phyloP scores from a whole-genome alignment of 2,329 filamentous ascomycete genomes.

The Zymoseptoria ardabiliae region DNA sequence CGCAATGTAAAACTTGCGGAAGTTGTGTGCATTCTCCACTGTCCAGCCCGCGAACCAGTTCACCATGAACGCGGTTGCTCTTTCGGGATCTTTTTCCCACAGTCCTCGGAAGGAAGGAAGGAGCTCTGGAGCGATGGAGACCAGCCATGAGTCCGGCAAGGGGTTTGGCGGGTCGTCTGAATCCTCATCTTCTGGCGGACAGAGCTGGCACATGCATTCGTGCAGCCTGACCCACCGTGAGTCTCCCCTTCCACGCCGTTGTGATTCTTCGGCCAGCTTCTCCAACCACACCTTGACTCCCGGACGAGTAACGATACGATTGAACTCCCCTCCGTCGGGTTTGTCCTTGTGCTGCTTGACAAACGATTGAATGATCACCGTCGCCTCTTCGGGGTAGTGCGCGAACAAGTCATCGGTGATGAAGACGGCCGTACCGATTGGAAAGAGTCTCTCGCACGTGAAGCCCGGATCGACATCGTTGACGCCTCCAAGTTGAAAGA shows the following conservation, averaged over 20 bases:
- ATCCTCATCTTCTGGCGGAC: slow-evolving; percentile 20
- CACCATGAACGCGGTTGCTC: slow-evolving; percentile 25
- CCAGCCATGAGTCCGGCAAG: slow-evolving; percentile 12
- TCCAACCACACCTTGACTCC: slow-evolving; percentile 24
- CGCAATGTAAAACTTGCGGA: slow-evolving; percentile 25
- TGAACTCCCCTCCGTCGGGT: slow-evolving; percentile 15
- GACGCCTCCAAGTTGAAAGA: slow-evolving; percentile 31
- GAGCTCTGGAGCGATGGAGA: slow-evolving; percentile 18
- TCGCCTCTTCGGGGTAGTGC: slow-evolving; percentile 31
- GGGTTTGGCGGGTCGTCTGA: slow-evolving; percentile 9
- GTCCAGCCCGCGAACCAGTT: slow-evolving; percentile 29
- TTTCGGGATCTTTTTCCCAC: slow-evolving; percentile 19
- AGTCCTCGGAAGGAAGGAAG: slow-evolving; percentile 18
- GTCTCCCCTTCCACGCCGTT: slow-evolving; percentile 8
- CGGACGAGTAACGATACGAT: slow-evolving; percentile 24
- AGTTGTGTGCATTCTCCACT: slow-evolving; percentile 16
- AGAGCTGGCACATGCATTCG: slow-evolving; percentile 20
- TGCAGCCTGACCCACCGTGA: slow-evolving; percentile 18
- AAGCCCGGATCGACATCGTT: slow-evolving; percentile 18
- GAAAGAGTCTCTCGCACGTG: slow-evolving; percentile 29
- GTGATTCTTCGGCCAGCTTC: slow-evolving; percentile 8
- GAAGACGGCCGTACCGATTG: slow-evolving; percentile 33
- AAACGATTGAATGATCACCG: slow-evolving; percentile 32
- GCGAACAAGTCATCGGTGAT: slow-evolving; percentile 39
- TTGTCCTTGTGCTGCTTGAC: slow-evolving; percentile 25